A percentile compares a stretch with the other conserved stretches of the same genome.
Evolutionary conservation across 176 grass and related monocot species (phyloP).

Genomic region (Typha latifolia): DNA sequence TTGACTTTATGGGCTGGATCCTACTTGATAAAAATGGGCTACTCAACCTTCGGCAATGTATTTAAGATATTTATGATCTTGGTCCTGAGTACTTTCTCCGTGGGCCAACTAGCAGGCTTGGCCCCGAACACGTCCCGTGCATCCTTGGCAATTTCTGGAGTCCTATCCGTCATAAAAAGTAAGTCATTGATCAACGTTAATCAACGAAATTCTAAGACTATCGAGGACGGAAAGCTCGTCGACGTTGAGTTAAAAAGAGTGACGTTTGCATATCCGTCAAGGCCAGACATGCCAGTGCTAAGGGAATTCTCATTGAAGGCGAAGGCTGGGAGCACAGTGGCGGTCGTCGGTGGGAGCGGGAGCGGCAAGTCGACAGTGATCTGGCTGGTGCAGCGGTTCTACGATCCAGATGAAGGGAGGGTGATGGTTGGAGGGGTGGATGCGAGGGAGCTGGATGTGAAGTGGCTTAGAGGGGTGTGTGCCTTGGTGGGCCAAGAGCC

Average conservation of each 20-base stretch:
- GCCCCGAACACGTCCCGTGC: conserved; percentile 35
- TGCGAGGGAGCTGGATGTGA: conserved; percentile 38
- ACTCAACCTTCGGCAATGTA: conserved; percentile 37
- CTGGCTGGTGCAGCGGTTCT: conserved; percentile 70
- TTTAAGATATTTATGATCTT: conserved; percentile 68
- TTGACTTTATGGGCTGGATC: conserved; percentile 38
- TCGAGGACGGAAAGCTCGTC: conserved; percentile 26
- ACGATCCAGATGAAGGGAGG: conserved; percentile 26
- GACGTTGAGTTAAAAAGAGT: conserved; percentile 49
- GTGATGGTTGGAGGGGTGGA: conserved; percentile 46
- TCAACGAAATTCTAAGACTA: neutral
- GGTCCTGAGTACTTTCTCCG: conserved; percentile 46
- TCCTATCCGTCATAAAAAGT: conserved; percentile 27
- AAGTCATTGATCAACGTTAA: conserved; percentile 15
- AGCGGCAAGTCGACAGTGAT: conserved; percentile 76
- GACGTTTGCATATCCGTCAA: conserved; percentile 40
- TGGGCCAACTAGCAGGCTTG: conserved; percentile 35
- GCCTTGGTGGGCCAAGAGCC: conserved; percentile 55
- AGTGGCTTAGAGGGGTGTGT: conserved; percentile 40
- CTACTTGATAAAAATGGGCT: conserved; percentile 10
- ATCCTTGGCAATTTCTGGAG: conserved; percentile 21
- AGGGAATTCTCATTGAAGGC: conserved; percentile 30
- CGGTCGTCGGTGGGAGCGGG: conserved; percentile 40
- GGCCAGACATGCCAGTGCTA: conserved; percentile 27
- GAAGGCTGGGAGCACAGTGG: conserved; percentile 37